A percentile compares a stretch with the other conserved stretches of the same genome.
phyloP scores from a whole-genome alignment of 257 asterid genomes.

The Cinchona pubescens region DNA sequence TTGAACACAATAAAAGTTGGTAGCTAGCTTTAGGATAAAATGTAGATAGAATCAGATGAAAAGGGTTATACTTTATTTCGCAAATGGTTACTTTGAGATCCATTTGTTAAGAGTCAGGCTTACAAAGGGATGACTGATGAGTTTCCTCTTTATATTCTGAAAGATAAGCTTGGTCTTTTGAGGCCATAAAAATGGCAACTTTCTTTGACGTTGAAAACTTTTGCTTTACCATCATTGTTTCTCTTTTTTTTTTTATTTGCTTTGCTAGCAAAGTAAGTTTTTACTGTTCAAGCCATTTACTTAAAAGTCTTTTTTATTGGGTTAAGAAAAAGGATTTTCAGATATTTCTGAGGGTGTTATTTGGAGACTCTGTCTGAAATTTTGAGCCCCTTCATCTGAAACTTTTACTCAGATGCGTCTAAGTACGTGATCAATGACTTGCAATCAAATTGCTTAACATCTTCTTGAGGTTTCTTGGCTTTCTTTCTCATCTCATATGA shows the following conservation, averaged over 20 bases:
- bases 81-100: not conserved
- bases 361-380: no score
- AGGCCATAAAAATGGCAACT: constrained; percentile 1
- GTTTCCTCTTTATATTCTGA: constrained; percentile 4
- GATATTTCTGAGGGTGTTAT: not conserved
- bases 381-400: no score
- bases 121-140: constrained; percentile 2
- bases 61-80: not conserved
- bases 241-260: not conserved
- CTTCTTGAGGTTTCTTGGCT: no score
- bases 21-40: not conserved
- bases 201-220: not conserved
- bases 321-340: no score
- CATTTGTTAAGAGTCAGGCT: not conserved
- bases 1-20: not conserved
- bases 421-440: no score
- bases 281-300: not conserved
- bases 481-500: no score
- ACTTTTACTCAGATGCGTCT: no score
- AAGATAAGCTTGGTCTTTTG: constrained; percentile 15
- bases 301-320: no score
- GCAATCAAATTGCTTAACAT: no score
- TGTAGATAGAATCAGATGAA: not conserved
- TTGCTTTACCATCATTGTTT: not conserved
- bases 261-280: not conserved